Evolutionary conservation across 768 basidiomycete species (phyloP), one percentile per base, ranked within the genome.

Genomic region (Boletus rufocinnamomeus): DNA sequence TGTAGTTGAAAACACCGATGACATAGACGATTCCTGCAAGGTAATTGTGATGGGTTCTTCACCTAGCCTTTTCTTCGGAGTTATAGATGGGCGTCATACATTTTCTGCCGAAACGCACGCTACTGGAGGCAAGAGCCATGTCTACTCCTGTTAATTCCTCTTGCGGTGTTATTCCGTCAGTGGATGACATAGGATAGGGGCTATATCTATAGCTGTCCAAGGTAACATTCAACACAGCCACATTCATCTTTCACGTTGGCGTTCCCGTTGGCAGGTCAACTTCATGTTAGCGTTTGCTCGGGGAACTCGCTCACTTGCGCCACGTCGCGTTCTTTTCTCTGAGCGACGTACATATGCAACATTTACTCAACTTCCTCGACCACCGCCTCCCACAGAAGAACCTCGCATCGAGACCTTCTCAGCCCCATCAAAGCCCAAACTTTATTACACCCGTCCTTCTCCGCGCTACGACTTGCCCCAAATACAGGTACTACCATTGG

Each of bases 371-470:
- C 32, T 66, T n/a, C 69, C 63, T 27, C 63, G 52, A 50, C 68
- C 71, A 41, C 68, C 67, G 0, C 74, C 75, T 43, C 64, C 71
- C 11, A 54, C 61, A 48, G 62, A 65, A 38, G 61, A 65, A 35
- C 77, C 76, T 6, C 65, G 61, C 3, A 60, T 63, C 0, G 77
- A 77, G 61, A 79, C 76, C 0, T 82, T 80, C 64, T 72, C 78
- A 32, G 75, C 71, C 23, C 74, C 80, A 7, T 76, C 80, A 6
- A 77, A 73, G 50, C 81, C 81, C 13, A 73, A 75, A 23, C 70
- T 71, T 30, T 82, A 79, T 63, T 81, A 82, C 65, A 53, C 69
- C 23, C 75, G 80, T 4, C 80, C 80, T 3, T 65, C 66, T 34
- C 66, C 64, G 11, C 72, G 73, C 30, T 50, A 62, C 19, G 81